Evolutionary conservation across 1,284 basidiomycete species (phyloP).

Genomic region (Ustilago hordei): DNA sequence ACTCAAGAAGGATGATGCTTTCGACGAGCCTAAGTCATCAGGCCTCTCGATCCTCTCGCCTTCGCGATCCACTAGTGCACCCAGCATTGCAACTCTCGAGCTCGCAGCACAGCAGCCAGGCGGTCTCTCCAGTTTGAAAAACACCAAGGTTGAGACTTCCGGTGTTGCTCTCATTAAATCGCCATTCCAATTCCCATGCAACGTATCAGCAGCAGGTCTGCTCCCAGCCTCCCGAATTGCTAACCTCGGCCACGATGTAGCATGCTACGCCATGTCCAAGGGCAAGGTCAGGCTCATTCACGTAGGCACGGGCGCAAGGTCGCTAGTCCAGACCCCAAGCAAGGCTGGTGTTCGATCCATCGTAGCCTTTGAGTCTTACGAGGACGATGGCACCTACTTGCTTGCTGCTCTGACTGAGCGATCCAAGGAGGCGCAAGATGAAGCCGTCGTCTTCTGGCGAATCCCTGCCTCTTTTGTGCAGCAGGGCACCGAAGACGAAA

Average conservation of each 20-base stretch:
- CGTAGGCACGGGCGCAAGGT: slow-evolving; percentile 27
- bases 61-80: slow-evolving; percentile 30
- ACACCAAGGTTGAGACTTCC: slow-evolving; percentile 38
- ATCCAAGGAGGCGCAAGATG: slow-evolving; percentile 19
- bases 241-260: slow-evolving; percentile 26
- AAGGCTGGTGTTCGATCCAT: slow-evolving; percentile 28
- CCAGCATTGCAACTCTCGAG: slow-evolving; percentile 37
- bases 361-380: slow-evolving; percentile 17
- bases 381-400: slow-evolving; percentile 9
- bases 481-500: slow-evolving; percentile 15
- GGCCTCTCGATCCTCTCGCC: slow-evolving; percentile 42
- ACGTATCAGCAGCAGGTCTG: slow-evolving; percentile 19
- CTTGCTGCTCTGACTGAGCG: slow-evolving; percentile 30
- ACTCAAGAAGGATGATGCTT: slow-evolving; percentile 27
- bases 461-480: slow-evolving; percentile 22
- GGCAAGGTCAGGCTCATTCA: slow-evolving; percentile 48
- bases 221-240: slow-evolving; percentile 28
- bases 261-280: slow-evolving; percentile 46
- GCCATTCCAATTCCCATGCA: slow-evolving; percentile 32
- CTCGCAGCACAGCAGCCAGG: slow-evolving; percentile 40
- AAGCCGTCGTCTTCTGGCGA: slow-evolving; percentile 29
- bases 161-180: slow-evolving; percentile 40
- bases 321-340: slow-evolving; percentile 24
- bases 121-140: slow-evolving; percentile 33
- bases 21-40: slow-evolving; percentile 37